Evolutionary conservation across 2,329 filamentous ascomycete species (phyloP).

Genomic region (Phaeosphaeria sp.): DNA sequence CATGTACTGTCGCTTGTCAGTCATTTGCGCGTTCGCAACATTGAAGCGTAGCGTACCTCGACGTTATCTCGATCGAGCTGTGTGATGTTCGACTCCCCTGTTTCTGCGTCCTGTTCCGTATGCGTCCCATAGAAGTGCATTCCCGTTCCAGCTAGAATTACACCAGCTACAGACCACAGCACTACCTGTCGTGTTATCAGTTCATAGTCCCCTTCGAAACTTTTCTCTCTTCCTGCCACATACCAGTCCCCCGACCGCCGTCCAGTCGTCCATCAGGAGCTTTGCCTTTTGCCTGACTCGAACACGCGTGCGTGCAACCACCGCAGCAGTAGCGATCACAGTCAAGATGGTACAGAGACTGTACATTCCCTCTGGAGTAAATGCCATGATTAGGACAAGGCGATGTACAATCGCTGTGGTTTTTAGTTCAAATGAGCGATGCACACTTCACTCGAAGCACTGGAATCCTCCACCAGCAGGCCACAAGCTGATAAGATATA

Average conservation of each 20-base stretch:
- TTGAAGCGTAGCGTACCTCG: background rate
- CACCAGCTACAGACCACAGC: constrained; percentile 5
- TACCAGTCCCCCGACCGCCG: constrained; percentile 6
- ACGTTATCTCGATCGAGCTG: constrained; percentile 7
- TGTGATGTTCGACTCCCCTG: constrained; percentile 1
- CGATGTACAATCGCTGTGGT: background rate
- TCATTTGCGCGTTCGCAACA: background rate
- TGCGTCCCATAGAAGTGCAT: constrained; percentile 3
- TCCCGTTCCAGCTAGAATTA: constrained; percentile 5
- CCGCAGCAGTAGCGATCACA: constrained; percentile 1
- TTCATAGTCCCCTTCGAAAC: no score
- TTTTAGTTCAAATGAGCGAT: background rate
- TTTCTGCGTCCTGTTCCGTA: constrained; percentile 6
- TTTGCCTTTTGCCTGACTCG: constrained; percentile 5
- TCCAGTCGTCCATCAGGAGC: constrained; percentile 8
- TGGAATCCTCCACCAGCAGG: background rate
- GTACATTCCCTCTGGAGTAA: constrained; percentile 4
- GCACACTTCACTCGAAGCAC: background rate
- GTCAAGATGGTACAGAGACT: constrained; percentile 6
- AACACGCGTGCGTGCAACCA: constrained; percentile 7
- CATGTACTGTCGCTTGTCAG: constrained; percentile 6
- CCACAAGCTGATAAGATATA: background rate
- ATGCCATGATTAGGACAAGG: constrained; percentile 1
- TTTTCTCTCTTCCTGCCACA: no score
- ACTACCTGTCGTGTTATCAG: constrained; percentile 3